Evolutionary conservation across 176 grass and related monocot genomes (phyloP).

Genomic region (Bolboschoenus planiculmis): DNA sequence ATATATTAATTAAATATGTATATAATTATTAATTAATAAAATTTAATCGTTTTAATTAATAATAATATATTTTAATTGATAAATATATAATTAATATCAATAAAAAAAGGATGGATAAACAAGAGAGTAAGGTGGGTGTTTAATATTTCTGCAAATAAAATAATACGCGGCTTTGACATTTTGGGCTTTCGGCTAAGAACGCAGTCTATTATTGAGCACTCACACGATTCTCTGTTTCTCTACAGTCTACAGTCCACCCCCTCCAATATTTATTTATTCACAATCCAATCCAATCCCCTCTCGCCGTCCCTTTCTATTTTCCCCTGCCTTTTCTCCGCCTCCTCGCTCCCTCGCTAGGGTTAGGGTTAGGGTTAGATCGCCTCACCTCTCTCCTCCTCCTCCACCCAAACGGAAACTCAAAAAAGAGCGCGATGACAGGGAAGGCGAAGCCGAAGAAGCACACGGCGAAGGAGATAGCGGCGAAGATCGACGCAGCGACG

Average conservation of each 20-base stretch:
- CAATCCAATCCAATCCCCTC: neutral
- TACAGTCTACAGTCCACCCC: neutral
- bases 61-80: no score
- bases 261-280: neutral
- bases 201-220: neutral
- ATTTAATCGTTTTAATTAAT: no score
- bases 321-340: neutral
- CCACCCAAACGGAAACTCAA: neutral
- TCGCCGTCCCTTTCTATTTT: neutral
- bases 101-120: no score
- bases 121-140: no score
- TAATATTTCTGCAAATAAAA: neutral
- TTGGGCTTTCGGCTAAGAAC: neutral
- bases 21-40: no score
- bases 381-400: neutral
- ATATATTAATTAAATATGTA: no score
- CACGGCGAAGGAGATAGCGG: slow-evolving; percentile 95
- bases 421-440: slow-evolving; percentile 61
- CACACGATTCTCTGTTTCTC: neutral
- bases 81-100: no score
- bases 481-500: slow-evolving; percentile 86
- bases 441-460: slow-evolving; percentile 99
- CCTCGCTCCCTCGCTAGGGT: neutral
- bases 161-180: neutral
- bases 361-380: slow-evolving; percentile 8